phyloP scores from a whole-genome alignment of 352 stramenopile genomes.

The Paralagenidium karlingii region DNA sequence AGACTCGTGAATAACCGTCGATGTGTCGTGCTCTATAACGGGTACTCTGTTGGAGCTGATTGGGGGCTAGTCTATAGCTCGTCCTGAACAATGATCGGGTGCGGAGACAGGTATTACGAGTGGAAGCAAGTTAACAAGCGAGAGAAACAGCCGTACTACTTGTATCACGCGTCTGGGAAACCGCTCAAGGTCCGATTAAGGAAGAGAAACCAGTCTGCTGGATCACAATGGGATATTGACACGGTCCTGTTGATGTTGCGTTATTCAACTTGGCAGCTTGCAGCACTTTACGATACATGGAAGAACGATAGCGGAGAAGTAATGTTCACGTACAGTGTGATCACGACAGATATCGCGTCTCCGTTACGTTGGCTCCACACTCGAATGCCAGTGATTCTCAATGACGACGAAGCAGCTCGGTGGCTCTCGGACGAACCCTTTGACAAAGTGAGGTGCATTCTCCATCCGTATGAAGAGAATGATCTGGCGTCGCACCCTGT shows the following conservation, averaged over 20 bases:
- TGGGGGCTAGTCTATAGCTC: neutral
- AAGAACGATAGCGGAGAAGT: constrained; percentile 38
- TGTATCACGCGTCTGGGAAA: constrained; percentile 22
- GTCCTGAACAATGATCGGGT: no score
- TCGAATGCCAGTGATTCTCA: constrained; percentile 76
- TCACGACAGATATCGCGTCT: constrained; percentile 62
- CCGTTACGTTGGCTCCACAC: constrained; percentile 77
- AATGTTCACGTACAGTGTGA: constrained; percentile 78
- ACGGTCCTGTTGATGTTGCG: neutral
- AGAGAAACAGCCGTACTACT: constrained; percentile 86
- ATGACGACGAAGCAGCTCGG: constrained; percentile 29
- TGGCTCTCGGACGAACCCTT: constrained; percentile 65
- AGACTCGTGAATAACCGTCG: constrained; percentile 55
- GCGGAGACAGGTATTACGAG: constrained; percentile 88
- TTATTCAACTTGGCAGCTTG: constrained; percentile 30
- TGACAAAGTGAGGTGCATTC: constrained; percentile 28
- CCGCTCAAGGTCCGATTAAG: neutral
- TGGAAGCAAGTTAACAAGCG: constrained; percentile 82
- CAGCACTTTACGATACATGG: constrained; percentile 80
- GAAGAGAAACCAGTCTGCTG: constrained; percentile 17
- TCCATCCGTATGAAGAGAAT: constrained; percentile 26
- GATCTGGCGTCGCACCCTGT: constrained; percentile 73
- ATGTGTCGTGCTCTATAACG: constrained; percentile 78
- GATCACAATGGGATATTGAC: constrained; percentile 19
- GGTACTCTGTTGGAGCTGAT: constrained; percentile 11